A percentile compares a stretch with the other conserved stretches of the same genome.
phyloP scores from a whole-genome alignment of 73 alveolate species.

The Paramecium pentaurelia region DNA sequence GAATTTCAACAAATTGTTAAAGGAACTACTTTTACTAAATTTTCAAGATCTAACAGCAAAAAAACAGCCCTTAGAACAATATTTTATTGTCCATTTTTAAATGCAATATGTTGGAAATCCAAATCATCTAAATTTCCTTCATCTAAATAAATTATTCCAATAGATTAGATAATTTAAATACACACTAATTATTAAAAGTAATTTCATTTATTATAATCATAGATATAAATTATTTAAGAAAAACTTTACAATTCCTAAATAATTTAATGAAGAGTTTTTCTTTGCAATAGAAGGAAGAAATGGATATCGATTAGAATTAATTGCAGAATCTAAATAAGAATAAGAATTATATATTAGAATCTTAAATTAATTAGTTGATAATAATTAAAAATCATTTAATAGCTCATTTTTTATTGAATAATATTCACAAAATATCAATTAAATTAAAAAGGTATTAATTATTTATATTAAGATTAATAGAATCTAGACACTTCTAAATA shows the following conservation, averaged over 20 bases:
- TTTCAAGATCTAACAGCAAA: neutral
- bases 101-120: constrained; percentile 32
- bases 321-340: neutral
- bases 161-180: neutral
- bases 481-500: neutral
- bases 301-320: neutral
- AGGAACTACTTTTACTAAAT: constrained; percentile 3
- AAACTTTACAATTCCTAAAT: neutral
- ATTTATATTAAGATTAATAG: neutral
- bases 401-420: neutral
- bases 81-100: neutral
- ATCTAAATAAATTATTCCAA: neutral
- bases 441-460: neutral
- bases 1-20: constrained; percentile 11
- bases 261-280: neutral
- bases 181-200: constrained; percentile 1
- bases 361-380: neutral
- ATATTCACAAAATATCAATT: neutral
- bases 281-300: neutral
- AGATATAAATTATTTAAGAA: neutral
- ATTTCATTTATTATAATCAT: neutral
- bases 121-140: constrained; percentile 15
- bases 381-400: neutral
- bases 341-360: neutral
- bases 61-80: neutral